phyloP scores from a whole-genome alignment of 345 rosid species.

The Gossypium mustelinum region DNA sequence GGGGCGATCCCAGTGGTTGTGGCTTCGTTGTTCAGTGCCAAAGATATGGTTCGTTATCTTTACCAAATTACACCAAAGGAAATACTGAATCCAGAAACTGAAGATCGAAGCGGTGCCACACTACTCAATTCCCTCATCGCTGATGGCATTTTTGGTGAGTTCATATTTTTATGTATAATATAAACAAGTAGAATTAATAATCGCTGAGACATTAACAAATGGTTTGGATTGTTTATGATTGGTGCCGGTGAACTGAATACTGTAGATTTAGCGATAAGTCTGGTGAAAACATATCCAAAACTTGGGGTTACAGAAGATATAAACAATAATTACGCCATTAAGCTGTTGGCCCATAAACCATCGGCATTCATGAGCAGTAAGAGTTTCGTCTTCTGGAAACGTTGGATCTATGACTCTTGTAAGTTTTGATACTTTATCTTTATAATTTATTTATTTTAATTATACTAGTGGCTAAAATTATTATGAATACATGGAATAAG shows the following conservation, averaged over 20 bases:
- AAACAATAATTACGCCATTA: slow-evolving; percentile 8
- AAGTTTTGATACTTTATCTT: neutral
- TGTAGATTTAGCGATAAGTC: neutral
- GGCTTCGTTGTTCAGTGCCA: slow-evolving; percentile 20
- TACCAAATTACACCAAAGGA: neutral
- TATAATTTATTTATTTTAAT: no score
- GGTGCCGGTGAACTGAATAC: no score
- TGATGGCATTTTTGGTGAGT: slow-evolving; percentile 19
- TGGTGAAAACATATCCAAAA: neutral
- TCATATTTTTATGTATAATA: neutral
- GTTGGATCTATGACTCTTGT: slow-evolving; percentile 11
- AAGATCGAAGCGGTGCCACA: slow-evolving; percentile 20
- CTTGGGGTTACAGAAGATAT: slow-evolving; percentile 10
- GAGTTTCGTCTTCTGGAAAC: slow-evolving; percentile 7
- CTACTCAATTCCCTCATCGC: slow-evolving; percentile 19
- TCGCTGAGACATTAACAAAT: no score
- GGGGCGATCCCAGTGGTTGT: slow-evolving; percentile 19
- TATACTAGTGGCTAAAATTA: no score
- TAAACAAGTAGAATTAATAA: neutral
- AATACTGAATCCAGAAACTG: slow-evolving; percentile 4
- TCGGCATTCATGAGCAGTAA: slow-evolving; percentile 8
- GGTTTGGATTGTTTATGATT: no score
- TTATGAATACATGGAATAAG: no score
- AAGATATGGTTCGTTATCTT: slow-evolving; percentile 7
- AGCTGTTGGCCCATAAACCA: slow-evolving; percentile 14